These are phyloP conservation scores for Trichophyton equinum DNA, from an alignment of 2,329 filamentous ascomycete genomes.

Conservation along the genomic window DNA sequence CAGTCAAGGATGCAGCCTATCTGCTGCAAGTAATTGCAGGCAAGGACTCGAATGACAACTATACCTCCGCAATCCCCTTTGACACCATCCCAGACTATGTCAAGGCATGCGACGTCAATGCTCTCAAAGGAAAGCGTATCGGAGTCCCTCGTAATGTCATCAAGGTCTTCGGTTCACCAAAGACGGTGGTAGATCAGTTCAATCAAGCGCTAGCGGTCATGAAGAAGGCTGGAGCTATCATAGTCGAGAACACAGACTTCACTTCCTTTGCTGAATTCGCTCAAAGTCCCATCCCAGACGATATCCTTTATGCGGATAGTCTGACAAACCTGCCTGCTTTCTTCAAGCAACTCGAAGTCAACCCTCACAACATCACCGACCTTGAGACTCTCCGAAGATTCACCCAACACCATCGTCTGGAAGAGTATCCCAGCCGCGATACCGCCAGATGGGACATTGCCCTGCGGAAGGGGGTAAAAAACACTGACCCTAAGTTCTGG, in stretches of 20 bases:
- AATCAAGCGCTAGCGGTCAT: slow-evolving; percentile 43
- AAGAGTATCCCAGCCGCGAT: slow-evolving; percentile 51
- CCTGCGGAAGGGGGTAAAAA: slow-evolving; percentile 42
- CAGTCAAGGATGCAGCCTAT: slow-evolving; percentile 47
- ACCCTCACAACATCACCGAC: slow-evolving; percentile 43
- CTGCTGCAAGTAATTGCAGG: slow-evolving; percentile 48
- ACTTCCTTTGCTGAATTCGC: slow-evolving; percentile 39
- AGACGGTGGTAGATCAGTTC: slow-evolving; percentile 40
- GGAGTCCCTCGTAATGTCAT: slow-evolving; percentile 52
- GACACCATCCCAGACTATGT: slow-evolving; percentile 47
- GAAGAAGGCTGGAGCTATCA: slow-evolving; percentile 43
- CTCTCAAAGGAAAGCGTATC: slow-evolving; percentile 46
- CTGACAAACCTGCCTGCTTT: slow-evolving; percentile 44
- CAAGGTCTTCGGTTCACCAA: slow-evolving; percentile 9
- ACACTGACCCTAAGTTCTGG: slow-evolving; percentile 47
- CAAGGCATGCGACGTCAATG: slow-evolving; percentile 42
- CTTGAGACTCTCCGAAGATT: slow-evolving; percentile 44
- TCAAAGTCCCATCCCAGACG: slow-evolving; percentile 24
- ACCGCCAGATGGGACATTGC: slow-evolving; percentile 45
- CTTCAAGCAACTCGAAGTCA: slow-evolving; percentile 42
- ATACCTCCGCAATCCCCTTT: slow-evolving; percentile 47
- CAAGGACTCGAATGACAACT: slow-evolving; percentile 42
- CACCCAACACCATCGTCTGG: slow-evolving; percentile 41
- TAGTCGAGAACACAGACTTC: slow-evolving; percentile 50
- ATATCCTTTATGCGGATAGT: slow-evolving; percentile 47